Evolutionary conservation across 2,329 filamentous ascomycete genomes (phyloP), one percentile per base, ranked within the genome.

Genomic region (Arachnomyces sp.): DNA sequence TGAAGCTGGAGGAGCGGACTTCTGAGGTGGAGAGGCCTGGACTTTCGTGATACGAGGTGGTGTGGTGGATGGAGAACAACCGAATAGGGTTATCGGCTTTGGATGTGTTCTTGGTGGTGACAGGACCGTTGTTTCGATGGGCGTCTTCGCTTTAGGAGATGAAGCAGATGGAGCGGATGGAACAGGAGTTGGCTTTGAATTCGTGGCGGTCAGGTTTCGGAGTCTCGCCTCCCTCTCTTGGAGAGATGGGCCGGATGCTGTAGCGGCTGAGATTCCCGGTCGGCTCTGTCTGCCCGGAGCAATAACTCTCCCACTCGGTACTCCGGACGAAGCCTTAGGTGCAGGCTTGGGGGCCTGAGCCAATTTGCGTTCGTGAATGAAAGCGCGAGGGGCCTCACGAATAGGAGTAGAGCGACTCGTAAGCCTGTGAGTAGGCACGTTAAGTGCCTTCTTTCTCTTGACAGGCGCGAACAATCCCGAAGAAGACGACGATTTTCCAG

Each of bases 321-420:
- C 21, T 5, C 15, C 16, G 7, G 14, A 14, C n/a, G 15, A 34
- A 31, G 8, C 7, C 14, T 15, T 28, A 14, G 17, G 28, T 18
- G n/a, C 3, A 17, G 39, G 15, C 32, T 38, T 32, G 7, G 17
- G 28, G n/a, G 44, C 44, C 34, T 56, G 51, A 17, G 45, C 54
- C 6, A 51, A 56, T 14, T 60, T 59, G 39, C 65, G 62, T 30
- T 61, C 59, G 44, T 70, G 64, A n/a, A 70, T 54, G 15, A 70
- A 52, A 7, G 58, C 58, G 14, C 54, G 54, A 3, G 66, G 66
- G 5, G 66, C 65, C 35, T 57, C 57, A 14, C 47, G 59, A 12
- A 69, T 55, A 28, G 57, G 56, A 2, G 60, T 59, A 2, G 63
- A 61, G 41, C 54, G 56, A 37, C 52, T 63, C 32, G 59, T 61